A percentile compares a stretch with the other conserved stretches of the same genome.
Evolutionary conservation across 2,329 filamentous ascomycete genomes (phyloP).

Genomic region (Epichloe scottii): DNA sequence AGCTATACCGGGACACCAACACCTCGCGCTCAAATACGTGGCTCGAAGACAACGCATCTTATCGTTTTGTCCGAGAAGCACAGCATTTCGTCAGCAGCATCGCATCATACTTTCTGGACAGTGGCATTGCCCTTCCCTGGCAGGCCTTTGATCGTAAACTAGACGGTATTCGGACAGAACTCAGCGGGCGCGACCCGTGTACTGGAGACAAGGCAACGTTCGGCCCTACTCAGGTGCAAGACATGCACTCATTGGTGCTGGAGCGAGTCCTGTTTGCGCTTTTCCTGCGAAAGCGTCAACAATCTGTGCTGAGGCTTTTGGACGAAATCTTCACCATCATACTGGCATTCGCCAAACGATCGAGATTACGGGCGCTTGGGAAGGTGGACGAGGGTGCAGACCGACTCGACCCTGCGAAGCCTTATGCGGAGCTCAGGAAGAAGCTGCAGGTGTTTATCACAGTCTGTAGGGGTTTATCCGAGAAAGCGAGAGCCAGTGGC

Average conservation of each 20-base stretch:
- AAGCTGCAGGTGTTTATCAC: slow-evolving; percentile 64
- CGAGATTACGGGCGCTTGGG: slow-evolving; percentile 26
- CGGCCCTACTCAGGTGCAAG: slow-evolving; percentile 54
- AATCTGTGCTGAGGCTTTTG: slow-evolving; percentile 57
- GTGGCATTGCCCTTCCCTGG: slow-evolving; percentile 66
- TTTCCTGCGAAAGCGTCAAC: slow-evolving; percentile 62
- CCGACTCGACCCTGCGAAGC: slow-evolving; percentile 18
- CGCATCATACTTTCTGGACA: slow-evolving; percentile 67
- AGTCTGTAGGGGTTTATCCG: slow-evolving; percentile 55
- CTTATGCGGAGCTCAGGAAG: slow-evolving; percentile 57
- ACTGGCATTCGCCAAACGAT: slow-evolving; percentile 53
- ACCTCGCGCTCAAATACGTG: slow-evolving; percentile 25
- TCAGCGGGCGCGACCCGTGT: slow-evolving; percentile 31
- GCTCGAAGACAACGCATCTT: slow-evolving; percentile 24
- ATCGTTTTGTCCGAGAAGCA: slow-evolving; percentile 61
- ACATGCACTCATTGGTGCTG: slow-evolving; percentile 59
- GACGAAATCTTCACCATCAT: slow-evolving; percentile 65
- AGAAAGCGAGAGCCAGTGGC: slow-evolving; percentile 38
- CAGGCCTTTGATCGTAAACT: slow-evolving; percentile 54
- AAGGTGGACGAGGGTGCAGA: slow-evolving; percentile 9
- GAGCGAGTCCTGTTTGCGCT: slow-evolving; percentile 64
- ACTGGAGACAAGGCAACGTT: slow-evolving; percentile 19
- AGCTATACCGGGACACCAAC: slow-evolving; percentile 47
- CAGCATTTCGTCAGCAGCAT: slow-evolving; percentile 67
- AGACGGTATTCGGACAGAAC: slow-evolving; percentile 44